phyloP scores from a whole-genome alignment of 306 rosid genomes.

The Sphenostylis stenocarpa region DNA sequence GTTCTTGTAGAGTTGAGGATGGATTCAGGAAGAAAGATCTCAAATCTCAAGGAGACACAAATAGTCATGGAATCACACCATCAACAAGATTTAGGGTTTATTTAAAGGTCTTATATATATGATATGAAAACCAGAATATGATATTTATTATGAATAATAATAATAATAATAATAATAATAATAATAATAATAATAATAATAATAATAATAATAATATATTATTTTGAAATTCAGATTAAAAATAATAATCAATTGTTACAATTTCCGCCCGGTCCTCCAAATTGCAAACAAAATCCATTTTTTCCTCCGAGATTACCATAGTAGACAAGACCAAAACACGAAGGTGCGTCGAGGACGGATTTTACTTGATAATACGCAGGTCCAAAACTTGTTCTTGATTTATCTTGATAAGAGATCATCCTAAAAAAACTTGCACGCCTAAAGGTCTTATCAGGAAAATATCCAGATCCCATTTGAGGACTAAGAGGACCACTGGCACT shows the following conservation, averaged over 20 bases:
- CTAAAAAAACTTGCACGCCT: background rate
- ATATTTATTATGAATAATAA: too few relatives aligned
- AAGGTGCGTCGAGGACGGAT: background rate
- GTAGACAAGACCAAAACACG: background rate
- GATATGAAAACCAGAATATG: too few relatives aligned
- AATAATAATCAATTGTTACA: background rate
- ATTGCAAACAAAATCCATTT: background rate
- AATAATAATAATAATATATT: background rate
- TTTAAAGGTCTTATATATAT: too few relatives aligned
- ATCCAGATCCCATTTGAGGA: too few relatives aligned
- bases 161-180: too few relatives aligned
- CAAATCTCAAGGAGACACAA: too few relatives aligned
- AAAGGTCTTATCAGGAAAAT: background rate
- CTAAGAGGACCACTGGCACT: too few relatives aligned
- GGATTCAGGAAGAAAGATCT: too few relatives aligned
- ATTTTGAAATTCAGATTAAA: background rate
- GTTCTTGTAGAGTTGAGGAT: too few relatives aligned
- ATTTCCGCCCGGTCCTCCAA: background rate
- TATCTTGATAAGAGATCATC: background rate
- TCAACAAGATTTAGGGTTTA: too few relatives aligned
- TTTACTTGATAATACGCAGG: background rate
- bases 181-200: too few relatives aligned
- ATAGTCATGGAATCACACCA: too few relatives aligned
- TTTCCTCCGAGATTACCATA: rapidly evolving
- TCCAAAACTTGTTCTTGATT: background rate